Percentiles rank a stretch among this genome's conserved stretches.
These are phyloP conservation scores for Suillus ampliporus DNA, from an alignment of 768 basidiomycete species.

Conservation along the genomic window DNA sequence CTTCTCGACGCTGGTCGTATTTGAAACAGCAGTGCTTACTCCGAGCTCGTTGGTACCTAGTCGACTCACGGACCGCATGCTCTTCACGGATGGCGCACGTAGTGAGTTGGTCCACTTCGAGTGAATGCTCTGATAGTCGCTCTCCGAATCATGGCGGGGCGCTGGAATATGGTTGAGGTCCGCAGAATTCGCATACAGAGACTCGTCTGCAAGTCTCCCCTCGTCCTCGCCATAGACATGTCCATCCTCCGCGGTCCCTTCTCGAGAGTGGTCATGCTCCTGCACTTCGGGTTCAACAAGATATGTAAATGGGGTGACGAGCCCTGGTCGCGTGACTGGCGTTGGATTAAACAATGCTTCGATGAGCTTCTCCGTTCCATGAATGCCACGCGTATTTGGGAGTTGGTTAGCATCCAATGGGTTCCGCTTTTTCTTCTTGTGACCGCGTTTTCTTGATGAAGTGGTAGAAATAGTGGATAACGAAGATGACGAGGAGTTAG, in stretches of 20 bases:
- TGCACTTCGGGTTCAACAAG: slow-evolving; percentile 32
- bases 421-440: slow-evolving; percentile 28
- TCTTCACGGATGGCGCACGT: slow-evolving; percentile 24
- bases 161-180: slow-evolving; percentile 13
- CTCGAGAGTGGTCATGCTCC: not conserved
- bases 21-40: slow-evolving; percentile 6
- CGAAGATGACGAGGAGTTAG: slow-evolving; percentile 37
- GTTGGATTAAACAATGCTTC: slow-evolving; percentile 82
- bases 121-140: slow-evolving; percentile 36
- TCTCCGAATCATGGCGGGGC: slow-evolving; percentile 20
- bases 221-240: not conserved
- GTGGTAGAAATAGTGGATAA: slow-evolving; percentile 30
- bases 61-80: slow-evolving; percentile 21
- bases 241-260: not conserved
- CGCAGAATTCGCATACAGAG: slow-evolving; percentile 29
- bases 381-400: slow-evolving; percentile 60
- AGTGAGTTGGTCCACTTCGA: slow-evolving; percentile 26
- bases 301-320: slow-evolving; percentile 44
- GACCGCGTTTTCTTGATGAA: slow-evolving; percentile 16
- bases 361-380: slow-evolving; percentile 74
- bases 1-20: slow-evolving; percentile 19
- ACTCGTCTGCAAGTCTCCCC: slow-evolving; percentile 21
- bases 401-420: slow-evolving; percentile 44
- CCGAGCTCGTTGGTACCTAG: slow-evolving; percentile 7
- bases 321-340: slow-evolving; percentile 40